These are phyloP conservation scores for Polychytrium aggregatum DNA, from an alignment of 192 early-diverging fungal species.

Conservation along the genomic window DNA sequence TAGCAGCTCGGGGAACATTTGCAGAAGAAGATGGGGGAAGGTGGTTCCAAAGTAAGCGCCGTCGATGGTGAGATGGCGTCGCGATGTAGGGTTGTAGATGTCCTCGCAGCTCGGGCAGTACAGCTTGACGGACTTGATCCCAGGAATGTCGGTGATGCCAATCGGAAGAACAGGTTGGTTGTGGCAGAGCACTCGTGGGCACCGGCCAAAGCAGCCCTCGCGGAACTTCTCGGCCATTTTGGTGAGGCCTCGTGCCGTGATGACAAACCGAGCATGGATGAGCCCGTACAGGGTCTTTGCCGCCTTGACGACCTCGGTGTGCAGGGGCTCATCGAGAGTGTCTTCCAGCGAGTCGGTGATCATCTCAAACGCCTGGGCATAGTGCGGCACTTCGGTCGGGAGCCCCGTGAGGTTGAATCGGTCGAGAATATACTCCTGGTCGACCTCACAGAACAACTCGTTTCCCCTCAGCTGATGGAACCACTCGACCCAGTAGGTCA, in stretches of 20 bases:
- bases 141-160: conserved; percentile 78
- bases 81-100: conserved; percentile 85
- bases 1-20: conserved; percentile 72
- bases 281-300: conserved; percentile 92
- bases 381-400: conserved; percentile 80
- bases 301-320: conserved; percentile 74
- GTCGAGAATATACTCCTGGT: conserved; percentile 94
- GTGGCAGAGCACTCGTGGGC: conserved; percentile 87
- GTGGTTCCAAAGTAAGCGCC: conserved; percentile 96
- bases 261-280: conserved; percentile 95
- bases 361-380: conserved; percentile 78
- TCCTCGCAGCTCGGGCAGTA: conserved; percentile 97
- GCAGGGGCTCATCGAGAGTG: conserved; percentile 55
- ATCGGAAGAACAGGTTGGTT: conserved; percentile 83
- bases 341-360: conserved; percentile 81
- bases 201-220: conserved; percentile 89
- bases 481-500: conserved; percentile 84
- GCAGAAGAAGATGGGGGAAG: conserved; percentile 92
- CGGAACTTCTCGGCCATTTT: conserved; percentile 98
- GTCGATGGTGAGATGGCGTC: conserved; percentile 75
- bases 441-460: conserved; percentile 98
- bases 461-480: conserved; percentile 85
- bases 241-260: conserved; percentile 78
- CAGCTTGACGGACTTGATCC: conserved; percentile 77
- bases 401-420: conserved; percentile 96